A percentile compares a stretch with the other conserved stretches of the same genome.
These are phyloP conservation scores for Dendrobium nobile DNA, from an alignment of 106 monocot genomes.

Conservation along the genomic window DNA sequence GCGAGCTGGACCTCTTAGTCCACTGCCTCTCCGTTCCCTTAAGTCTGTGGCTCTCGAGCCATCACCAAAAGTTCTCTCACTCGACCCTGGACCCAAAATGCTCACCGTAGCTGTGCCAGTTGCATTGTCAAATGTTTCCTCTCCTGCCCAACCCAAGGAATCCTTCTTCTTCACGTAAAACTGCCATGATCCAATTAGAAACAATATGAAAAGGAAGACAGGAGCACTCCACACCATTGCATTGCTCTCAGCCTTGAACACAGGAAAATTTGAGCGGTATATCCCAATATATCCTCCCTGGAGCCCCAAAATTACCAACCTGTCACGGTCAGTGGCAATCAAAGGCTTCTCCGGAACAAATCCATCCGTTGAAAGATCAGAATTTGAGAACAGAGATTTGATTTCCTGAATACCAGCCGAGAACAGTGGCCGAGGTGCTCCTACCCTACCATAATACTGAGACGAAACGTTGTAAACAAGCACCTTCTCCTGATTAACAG, in stretches of 20 bases:
- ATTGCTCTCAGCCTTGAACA: slow-evolving; percentile 55
- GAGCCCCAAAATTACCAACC: slow-evolving; percentile 69
- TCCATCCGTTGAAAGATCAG: slow-evolving; percentile 14
- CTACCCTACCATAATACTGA: slow-evolving; percentile 69
- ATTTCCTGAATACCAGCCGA: slow-evolving; percentile 58
- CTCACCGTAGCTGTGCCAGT: slow-evolving; percentile 11
- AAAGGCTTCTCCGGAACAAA: slow-evolving; percentile 32
- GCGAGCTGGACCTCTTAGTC: slow-evolving; percentile 39
- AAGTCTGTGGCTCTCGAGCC: slow-evolving; percentile 28
- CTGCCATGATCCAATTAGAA: slow-evolving; percentile 77
- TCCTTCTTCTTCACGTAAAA: slow-evolving; percentile 94
- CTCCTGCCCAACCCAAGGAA: slow-evolving; percentile 61
- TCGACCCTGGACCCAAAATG: slow-evolving; percentile 19
- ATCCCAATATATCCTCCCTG: slow-evolving; percentile 64
- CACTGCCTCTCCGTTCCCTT: slow-evolving; percentile 44
- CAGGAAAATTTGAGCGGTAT: slow-evolving; percentile 65
- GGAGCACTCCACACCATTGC: slow-evolving; percentile 84
- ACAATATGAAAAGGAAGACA: slow-evolving; percentile 63
- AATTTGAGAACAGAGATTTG: slow-evolving; percentile 40
- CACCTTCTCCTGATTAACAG: slow-evolving; percentile 44
- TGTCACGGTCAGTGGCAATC: slow-evolving; percentile 67
- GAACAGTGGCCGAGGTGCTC: slow-evolving; percentile 63
- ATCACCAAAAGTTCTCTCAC: slow-evolving; percentile 39
- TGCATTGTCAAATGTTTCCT: slow-evolving; percentile 51
- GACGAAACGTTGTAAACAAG: slow-evolving; percentile 79